Conservation (phyloP, 192 early-diverging fungal species). For the Chytriomyces sp. region DNA sequence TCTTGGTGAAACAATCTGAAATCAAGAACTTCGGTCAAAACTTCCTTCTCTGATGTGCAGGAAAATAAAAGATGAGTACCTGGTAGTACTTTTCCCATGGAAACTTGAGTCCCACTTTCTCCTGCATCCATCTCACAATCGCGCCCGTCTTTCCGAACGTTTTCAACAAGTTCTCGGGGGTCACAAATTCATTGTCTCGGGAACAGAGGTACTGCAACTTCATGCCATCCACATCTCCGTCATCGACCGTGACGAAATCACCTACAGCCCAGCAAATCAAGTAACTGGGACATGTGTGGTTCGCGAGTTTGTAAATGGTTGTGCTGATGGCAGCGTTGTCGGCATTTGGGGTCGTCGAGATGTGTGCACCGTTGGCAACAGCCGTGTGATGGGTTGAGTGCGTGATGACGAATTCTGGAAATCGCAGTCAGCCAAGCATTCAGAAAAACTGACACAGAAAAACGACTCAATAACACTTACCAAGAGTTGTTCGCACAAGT, state of each 20-base stretch:
- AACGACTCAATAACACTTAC: background rate
- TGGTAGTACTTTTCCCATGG: slow-evolving; percentile 65
- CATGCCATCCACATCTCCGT: slow-evolving; percentile 48
- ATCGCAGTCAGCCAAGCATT: slow-evolving; percentile 11
- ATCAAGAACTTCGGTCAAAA: background rate
- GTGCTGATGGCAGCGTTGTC: slow-evolving; percentile 34
- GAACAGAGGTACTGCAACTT: slow-evolving; percentile 30
- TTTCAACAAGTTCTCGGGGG: slow-evolving; percentile 46
- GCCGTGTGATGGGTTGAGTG: slow-evolving; percentile 45
- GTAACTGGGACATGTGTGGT: slow-evolving; percentile 55
- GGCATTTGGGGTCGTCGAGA: slow-evolving; percentile 28
- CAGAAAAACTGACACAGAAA: background rate
- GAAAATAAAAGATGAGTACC: too few relatives aligned
- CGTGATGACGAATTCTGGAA: slow-evolving; percentile 46
- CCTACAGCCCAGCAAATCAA: slow-evolving; percentile 59
- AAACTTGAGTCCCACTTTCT: slow-evolving; percentile 51
- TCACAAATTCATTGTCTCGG: slow-evolving; percentile 16
- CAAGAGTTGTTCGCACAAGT: slow-evolving; percentile 47
- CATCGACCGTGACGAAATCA: slow-evolving; percentile 50
- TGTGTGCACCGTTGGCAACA: slow-evolving; percentile 53
- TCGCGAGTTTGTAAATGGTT: slow-evolving; percentile 48
- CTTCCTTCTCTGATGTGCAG: too few relatives aligned
- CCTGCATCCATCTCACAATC: slow-evolving; percentile 57
- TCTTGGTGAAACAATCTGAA: slow-evolving; percentile 32
- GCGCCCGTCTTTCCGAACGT: slow-evolving; percentile 52